These are phyloP conservation scores for Postia placenta DNA, from an alignment of 768 basidiomycete species.

Conservation along the genomic window DNA sequence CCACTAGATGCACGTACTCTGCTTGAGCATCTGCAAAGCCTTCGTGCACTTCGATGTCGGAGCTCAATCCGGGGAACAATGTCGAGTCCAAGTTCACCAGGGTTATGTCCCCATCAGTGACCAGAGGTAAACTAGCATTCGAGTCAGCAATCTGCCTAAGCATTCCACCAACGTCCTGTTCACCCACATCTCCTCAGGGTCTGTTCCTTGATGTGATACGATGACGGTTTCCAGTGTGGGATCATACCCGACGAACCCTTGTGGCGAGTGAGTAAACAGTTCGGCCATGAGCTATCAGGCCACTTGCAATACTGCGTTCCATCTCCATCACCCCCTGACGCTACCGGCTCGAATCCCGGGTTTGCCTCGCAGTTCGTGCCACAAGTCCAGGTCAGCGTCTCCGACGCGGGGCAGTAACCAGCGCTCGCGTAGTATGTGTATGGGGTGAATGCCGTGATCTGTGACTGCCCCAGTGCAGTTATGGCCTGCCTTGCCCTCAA, in stretches of 20 bases:
- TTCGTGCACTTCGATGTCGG: conserved; percentile 35
- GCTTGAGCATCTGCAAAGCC: conserved; percentile 44
- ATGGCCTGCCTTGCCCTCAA: conserved; percentile 15
- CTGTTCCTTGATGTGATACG: conserved; percentile 34
- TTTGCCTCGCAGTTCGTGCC: conserved; percentile 40
- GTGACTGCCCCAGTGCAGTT: conserved; percentile 15
- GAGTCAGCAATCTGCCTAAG: not conserved
- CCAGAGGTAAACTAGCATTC: conserved; percentile 23
- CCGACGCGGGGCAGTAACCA: conserved; percentile 25
- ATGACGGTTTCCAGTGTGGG: conserved; percentile 29
- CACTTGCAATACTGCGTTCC: conserved; percentile 36
- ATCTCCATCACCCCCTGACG: conserved; percentile 41
- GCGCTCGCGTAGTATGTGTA: conserved; percentile 26
- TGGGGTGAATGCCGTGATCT: conserved; percentile 24
- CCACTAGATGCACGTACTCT: conserved; percentile 24
- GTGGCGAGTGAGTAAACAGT: no score
- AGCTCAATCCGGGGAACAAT: conserved; percentile 45
- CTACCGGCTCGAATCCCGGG: conserved; percentile 39
- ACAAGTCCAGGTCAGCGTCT: conserved; percentile 24
- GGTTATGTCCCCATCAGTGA: conserved; percentile 39
- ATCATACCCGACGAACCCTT: conserved; percentile 53
- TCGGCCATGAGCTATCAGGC: no score
- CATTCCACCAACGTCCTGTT: not conserved
- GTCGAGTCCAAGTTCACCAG: conserved; percentile 27
- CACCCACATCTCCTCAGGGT: conserved; percentile 25